These are phyloP conservation scores for Annulohypoxylon stygium DNA, from an alignment of 495 filamentous ascomycete species.

Conservation along the genomic window DNA sequence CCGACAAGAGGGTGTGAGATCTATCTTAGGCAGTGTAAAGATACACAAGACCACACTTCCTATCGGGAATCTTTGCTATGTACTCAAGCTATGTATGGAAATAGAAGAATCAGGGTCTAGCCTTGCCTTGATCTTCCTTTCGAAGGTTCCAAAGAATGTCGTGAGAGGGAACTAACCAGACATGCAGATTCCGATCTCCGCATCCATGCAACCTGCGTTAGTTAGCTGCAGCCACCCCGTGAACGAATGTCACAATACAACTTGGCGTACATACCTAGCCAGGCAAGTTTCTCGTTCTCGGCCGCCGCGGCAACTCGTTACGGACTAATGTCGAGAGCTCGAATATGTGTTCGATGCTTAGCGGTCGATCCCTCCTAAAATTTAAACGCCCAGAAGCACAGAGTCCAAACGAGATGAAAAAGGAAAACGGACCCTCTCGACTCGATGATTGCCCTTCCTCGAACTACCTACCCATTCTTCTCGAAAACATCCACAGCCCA, in stretches of 20 bases:
- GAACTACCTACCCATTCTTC: neutral
- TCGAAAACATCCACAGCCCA: conserved; percentile 1
- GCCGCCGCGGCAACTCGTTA: conserved; percentile 2
- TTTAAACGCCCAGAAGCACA: neutral
- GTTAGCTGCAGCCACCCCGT: conserved; percentile 4
- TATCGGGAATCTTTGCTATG: conserved; percentile 4
- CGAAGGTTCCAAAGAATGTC: conserved; percentile 8
- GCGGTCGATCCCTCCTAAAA: neutral
- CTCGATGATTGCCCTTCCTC: neutral
- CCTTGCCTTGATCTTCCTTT: conserved; percentile 10
- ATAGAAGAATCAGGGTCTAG: conserved; percentile 18
- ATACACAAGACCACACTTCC: conserved; percentile 9
- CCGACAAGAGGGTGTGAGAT: neutral
- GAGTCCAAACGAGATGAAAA: neutral
- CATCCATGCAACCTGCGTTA: conserved; percentile 23
- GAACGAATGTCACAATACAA: neutral
- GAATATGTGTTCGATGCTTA: neutral
- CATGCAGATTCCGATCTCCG: conserved; percentile 23
- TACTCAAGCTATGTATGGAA: conserved; percentile 9
- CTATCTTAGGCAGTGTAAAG: conserved; percentile 1
- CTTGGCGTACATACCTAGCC: neutral
- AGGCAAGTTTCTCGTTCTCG: neutral
- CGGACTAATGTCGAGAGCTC: neutral
- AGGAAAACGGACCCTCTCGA: neutral
- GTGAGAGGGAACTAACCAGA: conserved; percentile 17